A percentile compares a stretch with the other conserved stretches of the same genome.
Conservation (phyloP, 495 filamentous ascomycete genomes). For the Trichoderma asperelloides region DNA sequence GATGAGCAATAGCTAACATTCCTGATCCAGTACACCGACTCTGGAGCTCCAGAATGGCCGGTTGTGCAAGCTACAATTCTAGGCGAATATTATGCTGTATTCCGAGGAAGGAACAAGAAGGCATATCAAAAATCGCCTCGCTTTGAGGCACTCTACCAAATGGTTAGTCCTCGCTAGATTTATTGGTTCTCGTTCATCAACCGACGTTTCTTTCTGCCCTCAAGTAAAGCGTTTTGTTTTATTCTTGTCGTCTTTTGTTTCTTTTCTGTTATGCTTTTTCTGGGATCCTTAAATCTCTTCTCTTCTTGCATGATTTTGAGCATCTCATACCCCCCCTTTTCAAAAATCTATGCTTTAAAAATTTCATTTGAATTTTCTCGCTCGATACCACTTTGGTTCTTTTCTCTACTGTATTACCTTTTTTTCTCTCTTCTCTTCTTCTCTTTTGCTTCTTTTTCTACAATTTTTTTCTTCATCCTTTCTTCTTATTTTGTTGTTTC, state of each 20-base stretch:
- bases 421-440: neutral
- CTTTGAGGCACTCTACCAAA: conserved; percentile 42
- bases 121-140: conserved; percentile 32
- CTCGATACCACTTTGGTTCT: no score
- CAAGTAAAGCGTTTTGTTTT: conserved; percentile 16
- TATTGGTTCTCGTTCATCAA: neutral
- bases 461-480: neutral
- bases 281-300: neutral
- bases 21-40: conserved; percentile 16
- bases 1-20: conserved; percentile 1
- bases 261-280: neutral
- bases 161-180: conserved; percentile 25
- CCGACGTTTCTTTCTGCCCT: neutral
- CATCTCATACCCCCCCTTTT: no score
- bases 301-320: neutral
- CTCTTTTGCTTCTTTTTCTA: conserved; percentile 20
- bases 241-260: neutral
- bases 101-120: conserved; percentile 38
- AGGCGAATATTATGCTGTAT: conserved; percentile 45
- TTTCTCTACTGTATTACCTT: neutral
- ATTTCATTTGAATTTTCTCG: neutral
- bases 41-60: conserved; percentile 29
- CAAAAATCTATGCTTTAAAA: neutral
- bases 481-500: conserved; percentile 21
- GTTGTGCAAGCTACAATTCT: conserved; percentile 48